These are phyloP conservation scores for Scorias spongiosa DNA, from an alignment of 2,329 filamentous ascomycete species.

Conservation along the genomic window DNA sequence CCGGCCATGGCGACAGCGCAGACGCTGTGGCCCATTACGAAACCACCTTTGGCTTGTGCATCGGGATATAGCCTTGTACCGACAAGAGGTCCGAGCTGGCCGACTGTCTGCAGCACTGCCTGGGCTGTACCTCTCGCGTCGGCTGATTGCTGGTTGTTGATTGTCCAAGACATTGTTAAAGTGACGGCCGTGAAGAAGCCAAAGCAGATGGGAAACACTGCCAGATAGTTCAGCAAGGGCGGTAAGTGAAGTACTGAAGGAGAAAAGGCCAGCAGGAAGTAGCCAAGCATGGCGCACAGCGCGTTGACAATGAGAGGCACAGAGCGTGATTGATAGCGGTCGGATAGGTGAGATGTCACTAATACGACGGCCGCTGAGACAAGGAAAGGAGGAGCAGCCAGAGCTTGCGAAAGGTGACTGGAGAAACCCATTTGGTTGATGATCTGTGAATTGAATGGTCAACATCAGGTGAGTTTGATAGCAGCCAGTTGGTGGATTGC, in stretches of 20 bases:
- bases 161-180: slow-evolving; percentile 71
- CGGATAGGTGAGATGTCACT: slow-evolving; percentile 56
- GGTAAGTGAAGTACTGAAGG: slow-evolving; percentile 15
- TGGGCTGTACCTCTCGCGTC: slow-evolving; percentile 60
- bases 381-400: slow-evolving; percentile 70
- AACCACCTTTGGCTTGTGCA: slow-evolving; percentile 24
- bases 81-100: slow-evolving; percentile 57
- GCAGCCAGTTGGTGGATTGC: neutral
- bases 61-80: slow-evolving; percentile 41
- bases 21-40: slow-evolving; percentile 33
- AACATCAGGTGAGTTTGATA: too few relatives aligned
- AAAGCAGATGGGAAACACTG: slow-evolving; percentile 60
- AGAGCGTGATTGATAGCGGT: slow-evolving; percentile 47
- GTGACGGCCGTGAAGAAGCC: slow-evolving; percentile 79
- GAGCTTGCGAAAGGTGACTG: slow-evolving; percentile 52
- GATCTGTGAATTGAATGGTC: slow-evolving; percentile 3
- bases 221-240: slow-evolving; percentile 46
- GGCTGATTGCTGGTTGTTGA: slow-evolving; percentile 66
- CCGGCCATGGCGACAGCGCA: slow-evolving; percentile 36
- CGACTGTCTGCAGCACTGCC: slow-evolving; percentile 65
- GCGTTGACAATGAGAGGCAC: slow-evolving; percentile 55
- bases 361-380: slow-evolving; percentile 59
- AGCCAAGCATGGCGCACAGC: slow-evolving; percentile 42
- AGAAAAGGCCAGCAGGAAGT: slow-evolving; percentile 32
- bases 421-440: slow-evolving; percentile 51